Evolutionary conservation across 106 monocot species (phyloP).

Genomic region (Xerophyta viscosa): DNA sequence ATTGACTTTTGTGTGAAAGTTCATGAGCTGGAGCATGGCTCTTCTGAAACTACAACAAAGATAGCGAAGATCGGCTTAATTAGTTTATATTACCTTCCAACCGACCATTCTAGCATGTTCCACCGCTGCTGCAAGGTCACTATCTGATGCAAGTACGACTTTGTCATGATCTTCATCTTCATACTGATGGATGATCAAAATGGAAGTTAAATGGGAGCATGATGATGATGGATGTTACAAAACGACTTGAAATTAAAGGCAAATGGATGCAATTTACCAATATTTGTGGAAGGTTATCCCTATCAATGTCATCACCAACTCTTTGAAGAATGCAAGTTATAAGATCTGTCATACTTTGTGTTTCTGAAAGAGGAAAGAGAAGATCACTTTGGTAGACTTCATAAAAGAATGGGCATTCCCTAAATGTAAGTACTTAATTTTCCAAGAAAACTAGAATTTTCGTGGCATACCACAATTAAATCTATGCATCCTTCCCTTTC

Average conservation of each 20-base stretch:
- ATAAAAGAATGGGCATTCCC: no score
- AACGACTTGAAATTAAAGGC: no score
- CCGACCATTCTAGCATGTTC: slow-evolving; percentile 72
- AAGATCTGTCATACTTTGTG: slow-evolving; percentile 58
- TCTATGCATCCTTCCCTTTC: slow-evolving; percentile 58
- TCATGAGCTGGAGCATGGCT: no score
- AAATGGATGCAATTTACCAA: slow-evolving; percentile 29
- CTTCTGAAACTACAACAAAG: no score
- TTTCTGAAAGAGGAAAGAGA: slow-evolving; percentile 28
- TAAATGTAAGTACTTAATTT: no score
- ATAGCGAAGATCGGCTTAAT: no score
- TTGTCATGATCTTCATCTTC: slow-evolving; percentile 96
- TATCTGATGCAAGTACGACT: slow-evolving; percentile 77
- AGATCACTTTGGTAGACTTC: no score
- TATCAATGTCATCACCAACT: slow-evolving; percentile 64
- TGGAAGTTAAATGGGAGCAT: no score
- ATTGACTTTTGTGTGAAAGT: no score
- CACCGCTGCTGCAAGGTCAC: slow-evolving; percentile 74
- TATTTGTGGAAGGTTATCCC: slow-evolving; percentile 70
- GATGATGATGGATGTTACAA: no score
- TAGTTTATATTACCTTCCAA: slow-evolving; percentile 97
- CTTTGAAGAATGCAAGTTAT: slow-evolving; percentile 76
- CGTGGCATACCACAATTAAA: slow-evolving; percentile 59
- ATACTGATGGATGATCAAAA: slow-evolving; percentile 43
- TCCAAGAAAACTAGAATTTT: not conserved